phyloP scores from a whole-genome alignment of 1,284 basidiomycete genomes.

The Cryptococcus maquisensis region DNA sequence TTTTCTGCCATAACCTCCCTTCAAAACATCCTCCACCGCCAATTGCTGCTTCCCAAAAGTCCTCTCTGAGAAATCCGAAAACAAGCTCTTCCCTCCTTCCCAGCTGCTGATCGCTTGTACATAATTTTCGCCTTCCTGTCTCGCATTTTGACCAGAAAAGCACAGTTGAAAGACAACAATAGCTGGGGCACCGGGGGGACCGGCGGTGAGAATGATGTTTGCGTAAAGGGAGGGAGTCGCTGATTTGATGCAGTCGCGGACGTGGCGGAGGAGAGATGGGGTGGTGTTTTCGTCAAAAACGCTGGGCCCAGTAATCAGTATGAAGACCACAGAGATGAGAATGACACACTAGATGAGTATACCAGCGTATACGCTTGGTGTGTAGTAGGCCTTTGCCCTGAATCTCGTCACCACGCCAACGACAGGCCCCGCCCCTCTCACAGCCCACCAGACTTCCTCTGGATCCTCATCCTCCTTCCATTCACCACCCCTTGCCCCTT shows the following conservation, averaged over 20 bases:
- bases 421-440: constrained; percentile 77
- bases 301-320: constrained; percentile 48
- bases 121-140: constrained; percentile 69
- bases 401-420: constrained; percentile 84
- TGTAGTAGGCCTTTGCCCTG: constrained; percentile 76
- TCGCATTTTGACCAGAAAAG: constrained; percentile 61
- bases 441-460: constrained; percentile 72
- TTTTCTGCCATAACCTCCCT: constrained; percentile 75
- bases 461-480: constrained; percentile 44
- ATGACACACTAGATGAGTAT: constrained; percentile 75
- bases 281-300: constrained; percentile 79
- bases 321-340: background rate
- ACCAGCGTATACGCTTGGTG: constrained; percentile 82
- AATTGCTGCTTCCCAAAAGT: constrained; percentile 83
- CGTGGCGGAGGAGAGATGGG: constrained; percentile 79
- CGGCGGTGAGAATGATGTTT: constrained; percentile 82
- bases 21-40: constrained; percentile 79
- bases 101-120: constrained; percentile 77
- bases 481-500: constrained; percentile 54
- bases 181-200: constrained; percentile 71
- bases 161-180: constrained; percentile 86
- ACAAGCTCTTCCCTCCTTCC: constrained; percentile 65
- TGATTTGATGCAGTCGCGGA: constrained; percentile 84
- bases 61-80: constrained; percentile 86
- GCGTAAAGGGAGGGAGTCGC: constrained; percentile 80